Evolutionary conservation across 371 early-diverging fungal species (phyloP).

Genomic region (Batrachochytrium dendrobatidis): DNA sequence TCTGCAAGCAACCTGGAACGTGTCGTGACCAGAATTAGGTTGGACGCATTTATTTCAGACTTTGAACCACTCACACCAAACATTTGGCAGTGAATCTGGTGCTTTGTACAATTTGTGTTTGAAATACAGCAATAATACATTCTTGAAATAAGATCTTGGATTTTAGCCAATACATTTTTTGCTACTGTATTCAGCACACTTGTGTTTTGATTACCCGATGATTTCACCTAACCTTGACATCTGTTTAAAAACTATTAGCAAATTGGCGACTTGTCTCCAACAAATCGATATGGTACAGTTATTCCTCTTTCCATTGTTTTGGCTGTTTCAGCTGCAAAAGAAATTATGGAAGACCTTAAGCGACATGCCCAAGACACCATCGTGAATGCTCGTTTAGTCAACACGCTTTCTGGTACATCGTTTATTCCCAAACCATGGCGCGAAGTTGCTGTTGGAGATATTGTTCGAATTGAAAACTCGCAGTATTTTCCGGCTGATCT

Average conservation of each 20-base stretch:
- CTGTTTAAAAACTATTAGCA: slow-evolving; percentile 38
- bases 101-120: too few relatives aligned
- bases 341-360: slow-evolving; percentile 87
- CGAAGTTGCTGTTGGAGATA: slow-evolving; percentile 68
- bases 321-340: slow-evolving; percentile 91
- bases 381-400: slow-evolving; percentile 53
- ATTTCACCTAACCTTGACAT: too few relatives aligned
- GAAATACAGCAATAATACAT: too few relatives aligned
- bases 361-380: slow-evolving; percentile 60
- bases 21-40: too few relatives aligned
- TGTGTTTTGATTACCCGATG: too few relatives aligned
- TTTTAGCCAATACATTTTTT: slow-evolving; percentile 30
- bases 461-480: slow-evolving; percentile 66
- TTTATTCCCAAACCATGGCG: slow-evolving; percentile 44
- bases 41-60: too few relatives aligned
- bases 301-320: slow-evolving; percentile 89
- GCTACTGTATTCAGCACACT: too few relatives aligned
- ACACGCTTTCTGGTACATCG: slow-evolving; percentile 45
- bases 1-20: too few relatives aligned
- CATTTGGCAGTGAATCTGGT: too few relatives aligned
- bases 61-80: too few relatives aligned
- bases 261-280: slow-evolving; percentile 63
- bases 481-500: slow-evolving; percentile 76
- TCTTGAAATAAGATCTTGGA: slow-evolving; percentile 32
- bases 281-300: slow-evolving; percentile 78